Percentiles rank a stretch among this genome's conserved stretches.
phyloP scores from a whole-genome alignment of 306 rosid genomes.

The Ziziphus jujuba region DNA sequence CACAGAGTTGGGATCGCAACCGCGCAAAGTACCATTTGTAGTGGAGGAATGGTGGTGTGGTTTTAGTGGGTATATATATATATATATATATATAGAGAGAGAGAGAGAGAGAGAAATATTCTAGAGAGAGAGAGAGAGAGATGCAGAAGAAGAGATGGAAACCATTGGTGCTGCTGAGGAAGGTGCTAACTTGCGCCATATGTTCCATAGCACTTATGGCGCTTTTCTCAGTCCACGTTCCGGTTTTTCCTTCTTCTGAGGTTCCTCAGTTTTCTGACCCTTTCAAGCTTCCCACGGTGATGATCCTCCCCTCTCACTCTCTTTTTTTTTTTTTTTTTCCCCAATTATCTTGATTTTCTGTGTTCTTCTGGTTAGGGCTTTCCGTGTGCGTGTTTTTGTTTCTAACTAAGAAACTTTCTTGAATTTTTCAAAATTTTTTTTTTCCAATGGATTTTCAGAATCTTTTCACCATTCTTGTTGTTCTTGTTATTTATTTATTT shows the following conservation, averaged over 20 bases:
- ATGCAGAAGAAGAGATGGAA: constrained; percentile 67
- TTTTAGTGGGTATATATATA: neutral
- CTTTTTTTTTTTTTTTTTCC: neutral
- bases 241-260: constrained; percentile 54
- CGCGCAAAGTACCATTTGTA: neutral
- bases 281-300: constrained; percentile 65
- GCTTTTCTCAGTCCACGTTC: constrained; percentile 60
- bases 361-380: constrained; percentile 8
- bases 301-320: neutral
- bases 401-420: no score
- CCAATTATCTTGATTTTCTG: constrained; percentile 7
- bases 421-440: no score
- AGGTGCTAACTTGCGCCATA: constrained; percentile 59
- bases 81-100: neutral
- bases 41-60: neutral
- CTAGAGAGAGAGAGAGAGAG: constrained; percentile 21
- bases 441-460: no score
- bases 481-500: no score
- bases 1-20: constrained; percentile 2
- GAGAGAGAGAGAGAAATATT: constrained; percentile 4
- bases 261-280: constrained; percentile 60
- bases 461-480: no score
- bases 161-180: constrained; percentile 51
- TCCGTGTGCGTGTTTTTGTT: neutral
- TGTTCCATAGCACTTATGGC: constrained; percentile 51